phyloP scores from a whole-genome alignment of 176 grass and related monocot genomes.

The Tillandsia fasciculata region DNA sequence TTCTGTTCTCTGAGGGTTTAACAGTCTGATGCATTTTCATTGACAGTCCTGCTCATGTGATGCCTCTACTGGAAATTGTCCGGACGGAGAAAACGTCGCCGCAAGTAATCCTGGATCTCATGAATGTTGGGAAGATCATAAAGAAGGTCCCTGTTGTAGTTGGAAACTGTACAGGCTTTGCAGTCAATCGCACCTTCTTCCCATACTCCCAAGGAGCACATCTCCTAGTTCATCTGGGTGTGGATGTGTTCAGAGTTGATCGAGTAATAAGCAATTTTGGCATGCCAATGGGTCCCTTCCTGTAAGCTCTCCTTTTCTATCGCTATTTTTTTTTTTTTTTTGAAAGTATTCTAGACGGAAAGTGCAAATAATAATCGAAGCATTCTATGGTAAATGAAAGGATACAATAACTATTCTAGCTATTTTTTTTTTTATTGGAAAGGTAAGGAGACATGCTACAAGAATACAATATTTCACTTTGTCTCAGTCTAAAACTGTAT shows the following conservation, averaged over 20 bases:
- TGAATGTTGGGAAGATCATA: slow-evolving; percentile 84
- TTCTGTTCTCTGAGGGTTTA: neutral
- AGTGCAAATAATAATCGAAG: neutral
- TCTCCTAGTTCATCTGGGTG: slow-evolving; percentile 71
- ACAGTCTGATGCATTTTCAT: slow-evolving; percentile 25
- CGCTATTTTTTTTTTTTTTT: neutral
- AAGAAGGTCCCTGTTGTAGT: slow-evolving; percentile 97
- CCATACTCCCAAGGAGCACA: slow-evolving; percentile 71
- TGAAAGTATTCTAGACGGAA: neutral
- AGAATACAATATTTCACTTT: no score
- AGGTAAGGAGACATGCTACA: no score
- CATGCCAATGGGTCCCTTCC: slow-evolving; percentile 99
- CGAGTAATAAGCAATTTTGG: slow-evolving; percentile 70
- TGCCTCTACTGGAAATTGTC: slow-evolving; percentile 98
- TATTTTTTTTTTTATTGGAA: no score
- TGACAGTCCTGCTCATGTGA: slow-evolving; percentile 94
- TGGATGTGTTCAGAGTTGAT: slow-evolving; percentile 84
- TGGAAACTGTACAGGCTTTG: slow-evolving; percentile 94
- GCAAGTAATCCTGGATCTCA: slow-evolving; percentile 85
- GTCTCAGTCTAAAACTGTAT: no score
- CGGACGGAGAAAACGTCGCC: slow-evolving; percentile 88
- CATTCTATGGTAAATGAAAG: no score
- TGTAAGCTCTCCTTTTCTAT: slow-evolving; percentile 46
- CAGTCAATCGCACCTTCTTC: slow-evolving; percentile 96
- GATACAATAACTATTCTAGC: no score